Percentiles rank a stretch among this genome's conserved stretches.
Conservation (phyloP, 2,329 filamentous ascomycete genomes). For the Alternaria sp. region DNA sequence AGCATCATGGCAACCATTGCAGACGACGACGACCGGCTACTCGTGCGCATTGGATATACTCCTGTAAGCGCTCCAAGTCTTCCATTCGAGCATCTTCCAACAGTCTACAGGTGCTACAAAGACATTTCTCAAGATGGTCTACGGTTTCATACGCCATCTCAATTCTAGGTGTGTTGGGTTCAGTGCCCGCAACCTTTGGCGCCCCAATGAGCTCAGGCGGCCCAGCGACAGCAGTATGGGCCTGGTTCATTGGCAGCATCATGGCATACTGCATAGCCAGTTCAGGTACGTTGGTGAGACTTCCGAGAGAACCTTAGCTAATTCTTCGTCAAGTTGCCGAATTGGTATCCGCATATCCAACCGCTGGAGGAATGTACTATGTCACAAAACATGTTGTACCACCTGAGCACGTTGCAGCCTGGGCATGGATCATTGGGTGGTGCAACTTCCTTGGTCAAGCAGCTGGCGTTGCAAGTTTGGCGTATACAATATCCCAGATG, state of each 20-base stretch:
- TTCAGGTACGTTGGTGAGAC: conserved; percentile 55
- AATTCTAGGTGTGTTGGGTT: conserved; percentile 70
- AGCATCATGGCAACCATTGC: conserved; percentile 59
- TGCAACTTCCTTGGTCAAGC: conserved; percentile 72
- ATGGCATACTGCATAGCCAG: conserved; percentile 72
- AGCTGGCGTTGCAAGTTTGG: conserved; percentile 68
- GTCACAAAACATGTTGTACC: conserved; percentile 72
- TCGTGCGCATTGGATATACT: conserved; percentile 69
- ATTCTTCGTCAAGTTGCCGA: conserved; percentile 62
- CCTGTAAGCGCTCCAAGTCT: conserved; percentile 57
- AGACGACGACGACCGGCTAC: conserved; percentile 67
- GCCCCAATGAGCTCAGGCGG: conserved; percentile 67
- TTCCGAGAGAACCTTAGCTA: not conserved
- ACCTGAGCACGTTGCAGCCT: conserved; percentile 66
- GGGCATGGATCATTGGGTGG: conserved; percentile 73
- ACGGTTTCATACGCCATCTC: conserved; percentile 72
- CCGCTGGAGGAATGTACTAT: conserved; percentile 73
- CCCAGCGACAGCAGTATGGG: conserved; percentile 71
- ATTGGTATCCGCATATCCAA: conserved; percentile 71
- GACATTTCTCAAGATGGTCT: conserved; percentile 73
- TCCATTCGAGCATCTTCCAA: conserved; percentile 26
- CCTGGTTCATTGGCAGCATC: conserved; percentile 69
- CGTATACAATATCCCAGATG: conserved; percentile 71
- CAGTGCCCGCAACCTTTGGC: conserved; percentile 69
- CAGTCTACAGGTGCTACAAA: conserved; percentile 62